Percentiles rank a stretch among this genome's conserved stretches.
Conservation (phyloP, 2,329 filamentous ascomycete genomes). For the Nakataea oryzae region DNA sequence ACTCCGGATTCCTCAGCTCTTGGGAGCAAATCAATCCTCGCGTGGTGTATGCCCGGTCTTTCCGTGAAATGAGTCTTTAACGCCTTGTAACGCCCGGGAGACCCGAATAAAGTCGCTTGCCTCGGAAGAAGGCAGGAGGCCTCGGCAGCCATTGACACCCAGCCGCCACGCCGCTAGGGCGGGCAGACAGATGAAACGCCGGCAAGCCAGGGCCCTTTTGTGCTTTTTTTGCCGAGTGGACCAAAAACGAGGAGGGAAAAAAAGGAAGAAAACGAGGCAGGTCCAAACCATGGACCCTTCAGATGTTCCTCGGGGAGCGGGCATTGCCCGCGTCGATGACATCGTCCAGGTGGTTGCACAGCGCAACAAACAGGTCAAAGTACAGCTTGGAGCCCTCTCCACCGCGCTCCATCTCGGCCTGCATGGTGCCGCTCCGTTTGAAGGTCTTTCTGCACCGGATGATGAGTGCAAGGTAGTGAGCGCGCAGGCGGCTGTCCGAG, state of each 20-base stretch:
- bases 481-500: constrained; percentile 82
- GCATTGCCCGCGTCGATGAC: constrained; percentile 76
- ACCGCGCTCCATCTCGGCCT: constrained; percentile 94
- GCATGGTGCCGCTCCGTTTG: constrained; percentile 97
- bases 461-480: constrained; percentile 94
- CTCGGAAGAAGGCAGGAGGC: constrained; percentile 4
- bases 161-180: neutral
- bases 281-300: constrained; percentile 17
- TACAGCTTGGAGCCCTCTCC: constrained; percentile 68
- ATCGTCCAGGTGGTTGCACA: constrained; percentile 98
- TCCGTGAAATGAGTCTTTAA: neutral
- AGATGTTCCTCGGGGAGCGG: constrained; percentile 47
- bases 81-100: constrained; percentile 5
- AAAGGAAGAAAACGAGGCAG: neutral
- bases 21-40: neutral
- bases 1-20: neutral
- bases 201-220: neutral
- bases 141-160: neutral
- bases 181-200: neutral
- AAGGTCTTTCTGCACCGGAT: constrained; percentile 96
- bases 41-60: neutral
- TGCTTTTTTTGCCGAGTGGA: neutral
- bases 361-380: constrained; percentile 96
- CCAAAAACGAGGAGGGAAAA: constrained; percentile 2
- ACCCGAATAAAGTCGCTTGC: constrained; percentile 7